These are phyloP conservation scores for Mediolabrus comicus DNA, from an alignment of 108 stramenopile species.

Conservation along the genomic window DNA sequence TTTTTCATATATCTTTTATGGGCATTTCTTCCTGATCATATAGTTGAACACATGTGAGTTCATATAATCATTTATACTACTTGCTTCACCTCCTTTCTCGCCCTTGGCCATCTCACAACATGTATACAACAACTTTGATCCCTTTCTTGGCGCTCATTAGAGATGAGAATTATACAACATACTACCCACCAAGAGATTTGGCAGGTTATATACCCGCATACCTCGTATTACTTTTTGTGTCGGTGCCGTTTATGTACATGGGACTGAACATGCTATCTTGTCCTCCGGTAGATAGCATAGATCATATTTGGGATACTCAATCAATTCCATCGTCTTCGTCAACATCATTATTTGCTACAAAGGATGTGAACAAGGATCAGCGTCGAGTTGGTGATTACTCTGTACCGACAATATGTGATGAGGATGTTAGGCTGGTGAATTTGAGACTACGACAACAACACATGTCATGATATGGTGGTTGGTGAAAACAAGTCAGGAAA, in stretches of 20 bases:
- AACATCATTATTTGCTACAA: too few species aligned
- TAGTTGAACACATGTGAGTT: conserved; percentile 22
- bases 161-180: conserved; percentile 25
- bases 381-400: not conserved
- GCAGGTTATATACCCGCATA: conserved; percentile 29
- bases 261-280: conserved; percentile 34
- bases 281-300: conserved; percentile 15
- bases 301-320: conserved; percentile 37
- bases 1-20: conserved; percentile 22
- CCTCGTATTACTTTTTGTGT: conserved; percentile 27
- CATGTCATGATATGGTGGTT: not conserved
- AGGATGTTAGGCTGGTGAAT: conserved; percentile 25
- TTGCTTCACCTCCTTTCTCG: not conserved
- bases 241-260: conserved; percentile 38
- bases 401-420: conserved; percentile 33
- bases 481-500: not conserved
- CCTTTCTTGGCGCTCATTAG: not conserved
- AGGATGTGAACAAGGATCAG: not conserved
- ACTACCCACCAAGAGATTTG: conserved; percentile 31
- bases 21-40: conserved; percentile 21
- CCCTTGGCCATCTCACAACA: not conserved
- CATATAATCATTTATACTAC: not conserved
- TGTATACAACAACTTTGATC: too few species aligned
- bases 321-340: too few species aligned
- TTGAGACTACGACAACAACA: conserved; percentile 7